Percentiles rank a stretch among this genome's conserved stretches.
Evolutionary conservation across 2,329 filamentous ascomycete species (phyloP).

Genomic region (Ceratocystis lukuohia): DNA sequence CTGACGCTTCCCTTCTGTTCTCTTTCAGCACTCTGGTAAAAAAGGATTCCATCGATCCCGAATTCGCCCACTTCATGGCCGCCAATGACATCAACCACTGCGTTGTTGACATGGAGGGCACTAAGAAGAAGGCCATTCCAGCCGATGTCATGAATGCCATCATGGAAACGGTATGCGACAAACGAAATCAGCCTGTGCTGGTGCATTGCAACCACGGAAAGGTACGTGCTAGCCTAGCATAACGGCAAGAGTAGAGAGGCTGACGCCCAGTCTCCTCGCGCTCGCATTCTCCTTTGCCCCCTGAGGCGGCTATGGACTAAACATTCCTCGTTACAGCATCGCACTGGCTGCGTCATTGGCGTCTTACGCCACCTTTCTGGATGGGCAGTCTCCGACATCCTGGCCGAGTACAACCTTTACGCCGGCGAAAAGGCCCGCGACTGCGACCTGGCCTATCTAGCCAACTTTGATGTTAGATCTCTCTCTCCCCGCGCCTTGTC

Average conservation of each 20-base stretch:
- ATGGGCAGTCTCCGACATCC: conserved; percentile 47
- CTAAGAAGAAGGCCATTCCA: conserved; percentile 66
- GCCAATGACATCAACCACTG: conserved; percentile 56
- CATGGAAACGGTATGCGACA: conserved; percentile 56
- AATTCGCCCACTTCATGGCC: conserved; percentile 48
- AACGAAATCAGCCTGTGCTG: conserved; percentile 62
- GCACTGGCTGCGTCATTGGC: conserved; percentile 79
- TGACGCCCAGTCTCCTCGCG: not conserved
- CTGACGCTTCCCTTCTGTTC: not conserved
- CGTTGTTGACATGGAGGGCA: conserved; percentile 69
- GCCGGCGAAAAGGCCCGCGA: conserved; percentile 47
- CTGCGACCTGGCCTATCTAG: conserved; percentile 46
- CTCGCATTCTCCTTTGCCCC: not conserved
- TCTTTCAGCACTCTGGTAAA: conserved; percentile 46
- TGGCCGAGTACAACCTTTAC: conserved; percentile 62
- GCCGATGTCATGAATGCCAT: conserved; percentile 55
- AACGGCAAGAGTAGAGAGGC: not conserved
- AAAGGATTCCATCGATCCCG: conserved; percentile 42
- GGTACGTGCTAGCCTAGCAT: conserved; percentile 29
- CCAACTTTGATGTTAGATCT: conserved; percentile 31
- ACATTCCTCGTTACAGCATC: conserved; percentile 41
- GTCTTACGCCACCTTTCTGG: conserved; percentile 61
- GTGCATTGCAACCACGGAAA: conserved; percentile 92
- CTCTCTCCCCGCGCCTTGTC: not conserved
- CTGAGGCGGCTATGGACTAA: not conserved